Base-by-base conservation (phyloP, 129 eudicot species). In the Solidago caesia region DNA sequence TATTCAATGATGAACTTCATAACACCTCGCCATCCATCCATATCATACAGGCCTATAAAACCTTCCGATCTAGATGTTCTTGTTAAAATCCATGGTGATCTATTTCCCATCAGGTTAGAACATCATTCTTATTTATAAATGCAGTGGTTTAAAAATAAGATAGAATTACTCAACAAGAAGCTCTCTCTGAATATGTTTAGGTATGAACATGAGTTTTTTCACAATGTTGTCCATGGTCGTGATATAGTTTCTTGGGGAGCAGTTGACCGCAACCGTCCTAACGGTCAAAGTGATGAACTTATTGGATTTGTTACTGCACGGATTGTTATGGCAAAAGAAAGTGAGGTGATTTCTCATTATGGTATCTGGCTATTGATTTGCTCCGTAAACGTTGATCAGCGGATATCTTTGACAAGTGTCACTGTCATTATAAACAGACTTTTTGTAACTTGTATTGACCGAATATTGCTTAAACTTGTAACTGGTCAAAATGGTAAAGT, bases 211-310 rank as follows among this genome's bases (percentile, higher is more conserved):
- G 97, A 91, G 70, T 94, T 94, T 87, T 91, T 88, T 84, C 87
- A 84, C 78, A 94, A 89, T 82, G 99, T 91, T 79, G 99, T 87
- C 51, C 79, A 88, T 81, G 96, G 93, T 8, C 87, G 79, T 72
- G 96, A 81, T 82, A 94, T 94, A 77, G 89, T 94, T 70, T 91
- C 97, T 14, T 94, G 97, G 99, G 97, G 99, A 71, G 99, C 91
- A 85, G 99, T 91, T 83, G 99, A 94, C 67, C 93, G 82, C 7
- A 88, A 79, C 76, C 87, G 93, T 60, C 88, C 96, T 14, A 61
- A 88, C 75, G 90, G 80, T 66, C 83, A 82, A 58, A 84, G 75
- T 81, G 96, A 94, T 67, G 87, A 94, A 73, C 96, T 94, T 72
- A 79, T 94, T 84, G 99, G 98, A 69, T 94, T 94, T 85, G 87